Percentiles rank a stretch among this genome's conserved stretches.
Evolutionary conservation across 345 rosid genomes (phyloP).

Genomic region (Orychophragmus violaceus): DNA sequence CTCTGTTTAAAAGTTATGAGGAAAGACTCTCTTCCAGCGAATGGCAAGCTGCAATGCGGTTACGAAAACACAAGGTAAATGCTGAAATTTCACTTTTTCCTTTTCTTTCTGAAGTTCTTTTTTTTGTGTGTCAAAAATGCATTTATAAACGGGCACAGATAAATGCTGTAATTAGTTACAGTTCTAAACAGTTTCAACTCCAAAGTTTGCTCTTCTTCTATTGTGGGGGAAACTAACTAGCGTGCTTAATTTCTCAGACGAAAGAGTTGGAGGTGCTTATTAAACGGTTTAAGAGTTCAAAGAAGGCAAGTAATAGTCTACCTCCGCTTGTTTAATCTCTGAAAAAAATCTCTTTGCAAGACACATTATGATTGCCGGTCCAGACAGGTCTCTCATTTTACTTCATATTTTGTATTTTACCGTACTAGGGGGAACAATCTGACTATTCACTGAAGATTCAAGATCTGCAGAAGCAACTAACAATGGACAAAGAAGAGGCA

Average conservation of each 20-base stretch:
- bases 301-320: constrained; percentile 43
- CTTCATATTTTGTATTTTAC: constrained; percentile 6
- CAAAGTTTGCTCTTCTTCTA: constrained; percentile 3
- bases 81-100: neutral
- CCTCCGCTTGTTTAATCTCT: neutral
- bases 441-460: constrained; percentile 76
- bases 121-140: neutral
- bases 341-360: constrained; percentile 4
- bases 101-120: neutral
- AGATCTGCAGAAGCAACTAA: constrained; percentile 80
- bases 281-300: constrained; percentile 51
- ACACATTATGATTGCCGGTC: neutral
- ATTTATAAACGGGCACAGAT: neutral
- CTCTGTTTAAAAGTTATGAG: constrained; percentile 75
- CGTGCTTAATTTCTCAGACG: constrained; percentile 41
- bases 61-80: constrained; percentile 91
- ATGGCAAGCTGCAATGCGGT: constrained; percentile 95
- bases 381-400: neutral
- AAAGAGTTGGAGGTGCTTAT: constrained; percentile 71
- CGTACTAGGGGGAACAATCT: constrained; percentile 59
- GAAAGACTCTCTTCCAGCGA: constrained; percentile 86
- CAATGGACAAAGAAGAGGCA: constrained; percentile 84
- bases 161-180: neutral
- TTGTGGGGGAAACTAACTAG: constrained; percentile 1
- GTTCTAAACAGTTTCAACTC: constrained; percentile 3